Evolutionary conservation across 176 grass and related monocot species (phyloP).

Genomic region (Urochloa ruziziensis): DNA sequence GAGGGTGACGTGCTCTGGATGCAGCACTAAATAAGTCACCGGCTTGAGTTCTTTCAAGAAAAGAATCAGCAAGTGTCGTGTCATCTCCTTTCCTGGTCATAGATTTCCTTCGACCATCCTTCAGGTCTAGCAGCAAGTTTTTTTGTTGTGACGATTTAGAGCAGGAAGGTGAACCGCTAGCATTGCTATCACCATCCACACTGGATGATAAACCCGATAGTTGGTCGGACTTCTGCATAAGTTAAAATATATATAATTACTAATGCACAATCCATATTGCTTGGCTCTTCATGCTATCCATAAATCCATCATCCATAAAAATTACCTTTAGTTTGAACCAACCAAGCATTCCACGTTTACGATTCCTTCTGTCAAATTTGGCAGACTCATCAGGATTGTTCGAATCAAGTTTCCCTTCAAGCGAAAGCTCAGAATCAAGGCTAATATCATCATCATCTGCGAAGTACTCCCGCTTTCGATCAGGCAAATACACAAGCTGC

Average conservation of each 20-base stretch:
- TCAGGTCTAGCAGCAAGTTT: constrained; percentile 63
- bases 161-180: constrained; percentile 71
- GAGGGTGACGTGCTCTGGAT: constrained; percentile 53
- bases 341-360: constrained; percentile 86
- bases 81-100: constrained; percentile 76
- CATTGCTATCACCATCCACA: constrained; percentile 66
- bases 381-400: constrained; percentile 59
- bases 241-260: constrained; percentile 6
- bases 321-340: constrained; percentile 94
- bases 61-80: constrained; percentile 43
- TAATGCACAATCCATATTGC: constrained; percentile 7
- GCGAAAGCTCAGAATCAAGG: constrained; percentile 85
- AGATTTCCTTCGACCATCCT: constrained; percentile 91
- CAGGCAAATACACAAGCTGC: constrained; percentile 97
- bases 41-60: constrained; percentile 83
- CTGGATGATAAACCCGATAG: constrained; percentile 54
- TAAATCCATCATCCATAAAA: constrained; percentile 13
- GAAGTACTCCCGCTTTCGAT: constrained; percentile 76
- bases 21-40: constrained; percentile 89
- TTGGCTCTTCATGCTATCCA: neutral
- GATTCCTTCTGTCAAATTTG: constrained; percentile 81
- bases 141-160: constrained; percentile 78
- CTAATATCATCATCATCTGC: constrained; percentile 72
- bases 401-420: constrained; percentile 66
- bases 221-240: constrained; percentile 82